Conservation (phyloP, 2,329 filamentous ascomycete genomes). For the Ophiosphaerella korrae region DNA sequence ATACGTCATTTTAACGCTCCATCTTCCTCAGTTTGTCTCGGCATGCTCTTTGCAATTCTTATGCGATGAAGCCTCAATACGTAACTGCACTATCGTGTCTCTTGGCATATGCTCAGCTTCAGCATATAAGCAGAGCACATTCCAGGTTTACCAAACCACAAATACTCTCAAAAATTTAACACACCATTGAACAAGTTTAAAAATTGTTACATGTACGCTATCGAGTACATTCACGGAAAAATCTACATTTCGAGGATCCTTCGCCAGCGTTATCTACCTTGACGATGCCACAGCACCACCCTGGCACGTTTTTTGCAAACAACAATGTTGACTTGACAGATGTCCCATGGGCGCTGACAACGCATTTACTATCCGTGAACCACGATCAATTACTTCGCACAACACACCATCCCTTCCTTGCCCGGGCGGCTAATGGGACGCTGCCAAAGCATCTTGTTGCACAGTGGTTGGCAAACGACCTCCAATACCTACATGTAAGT, state of each 20-base stretch:
- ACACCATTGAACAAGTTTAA: background rate
- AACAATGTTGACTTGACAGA: constrained; percentile 23
- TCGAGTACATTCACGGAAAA: constrained; percentile 20
- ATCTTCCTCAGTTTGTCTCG: constrained; percentile 10
- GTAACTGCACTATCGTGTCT: constrained; percentile 7
- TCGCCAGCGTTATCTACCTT: constrained; percentile 14
- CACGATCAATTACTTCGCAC: constrained; percentile 34
- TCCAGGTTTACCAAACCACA: background rate
- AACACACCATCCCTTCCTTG: constrained; percentile 39
- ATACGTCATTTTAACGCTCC: constrained; percentile 22
- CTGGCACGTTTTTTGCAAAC: constrained; percentile 21
- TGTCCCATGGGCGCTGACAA: constrained; percentile 34
- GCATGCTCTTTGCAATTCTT: constrained; percentile 11
- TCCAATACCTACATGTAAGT: constrained; percentile 28
- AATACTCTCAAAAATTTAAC: background rate
- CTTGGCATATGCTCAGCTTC: constrained; percentile 7
- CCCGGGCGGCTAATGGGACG: constrained; percentile 35
- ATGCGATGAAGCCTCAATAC: constrained; percentile 13
- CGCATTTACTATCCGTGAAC: constrained; percentile 36
- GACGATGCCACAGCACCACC: constrained; percentile 20
- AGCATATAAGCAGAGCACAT: constrained; percentile 9
- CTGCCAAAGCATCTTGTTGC: constrained; percentile 38
- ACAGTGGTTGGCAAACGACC: constrained; percentile 43
- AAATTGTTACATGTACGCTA: constrained; percentile 15
- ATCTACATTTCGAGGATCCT: constrained; percentile 19